Percentiles rank a stretch among this genome's conserved stretches.
Conservation (phyloP, 257 asterid species). For the Coffea eugenioides region DNA sequence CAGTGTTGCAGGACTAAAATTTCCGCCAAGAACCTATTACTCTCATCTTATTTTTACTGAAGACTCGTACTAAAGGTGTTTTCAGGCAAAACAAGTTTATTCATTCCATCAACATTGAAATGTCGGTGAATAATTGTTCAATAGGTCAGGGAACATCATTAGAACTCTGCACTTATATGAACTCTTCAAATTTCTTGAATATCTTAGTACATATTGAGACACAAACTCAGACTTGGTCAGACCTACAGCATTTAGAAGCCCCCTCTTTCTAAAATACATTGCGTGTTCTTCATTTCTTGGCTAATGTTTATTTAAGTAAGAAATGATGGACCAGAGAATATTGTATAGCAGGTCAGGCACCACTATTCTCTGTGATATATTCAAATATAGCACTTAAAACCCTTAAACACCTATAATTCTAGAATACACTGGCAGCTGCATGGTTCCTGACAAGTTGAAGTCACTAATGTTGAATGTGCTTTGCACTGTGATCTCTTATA, state of each 20-base stretch:
- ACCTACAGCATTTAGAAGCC: not conserved
- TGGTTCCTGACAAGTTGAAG: not conserved
- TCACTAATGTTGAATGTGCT: not conserved
- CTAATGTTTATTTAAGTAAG: not conserved
- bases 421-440: slow-evolving; percentile 3
- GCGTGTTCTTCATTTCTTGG: not conserved
- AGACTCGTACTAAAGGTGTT: not conserved
- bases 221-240: not conserved
- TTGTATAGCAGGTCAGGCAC: not conserved
- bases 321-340: not conserved
- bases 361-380: not conserved
- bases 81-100: not conserved
- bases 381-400: not conserved
- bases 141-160: not conserved
- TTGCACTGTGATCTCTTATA: slow-evolving; percentile 4
- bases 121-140: not conserved
- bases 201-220: too few relatives aligned
- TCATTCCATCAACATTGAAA: not conserved
- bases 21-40: not conserved
- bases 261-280: not conserved
- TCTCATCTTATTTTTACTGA: not conserved
- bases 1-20: not conserved
- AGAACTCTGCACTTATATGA: not conserved
- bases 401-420: not conserved
- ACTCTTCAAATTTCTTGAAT: not conserved